Evolutionary conservation across 2,329 filamentous ascomycete species (phyloP).

Genomic region (Fusarium humuli): DNA sequence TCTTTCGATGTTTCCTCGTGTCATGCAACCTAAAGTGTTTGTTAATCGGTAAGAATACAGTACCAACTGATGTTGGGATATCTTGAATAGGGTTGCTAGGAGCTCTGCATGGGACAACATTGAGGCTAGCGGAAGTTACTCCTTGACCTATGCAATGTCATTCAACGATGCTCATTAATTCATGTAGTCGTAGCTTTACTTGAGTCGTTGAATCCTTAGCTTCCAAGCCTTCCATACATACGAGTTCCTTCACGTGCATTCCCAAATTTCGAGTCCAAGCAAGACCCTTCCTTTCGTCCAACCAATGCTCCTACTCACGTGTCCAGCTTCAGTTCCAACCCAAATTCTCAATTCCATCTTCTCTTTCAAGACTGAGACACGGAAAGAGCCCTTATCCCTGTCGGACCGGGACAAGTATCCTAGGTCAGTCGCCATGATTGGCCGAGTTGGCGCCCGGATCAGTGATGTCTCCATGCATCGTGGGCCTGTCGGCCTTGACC

Average conservation of each 20-base stretch:
- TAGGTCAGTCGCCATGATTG: constrained; percentile 47
- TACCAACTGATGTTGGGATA: background rate
- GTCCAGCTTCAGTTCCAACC: constrained; percentile 8
- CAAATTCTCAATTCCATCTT: constrained; percentile 16
- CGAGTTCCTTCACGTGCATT: background rate
- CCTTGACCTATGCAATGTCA: constrained; percentile 9
- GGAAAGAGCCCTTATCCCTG: constrained; percentile 37
- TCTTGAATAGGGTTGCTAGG: background rate
- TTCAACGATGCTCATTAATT: background rate
- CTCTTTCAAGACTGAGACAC: constrained; percentile 28
- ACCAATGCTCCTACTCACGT: background rate
- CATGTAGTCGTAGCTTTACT: background rate
- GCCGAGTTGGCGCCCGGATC: constrained; percentile 51
- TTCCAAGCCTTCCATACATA: background rate
- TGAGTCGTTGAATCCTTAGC: constrained; percentile 3
- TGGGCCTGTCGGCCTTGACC: constrained; percentile 40
- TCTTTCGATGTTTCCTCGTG: constrained; percentile 27
- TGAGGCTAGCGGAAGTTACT: background rate
- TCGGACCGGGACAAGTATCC: constrained; percentile 31
- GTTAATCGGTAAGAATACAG: background rate
- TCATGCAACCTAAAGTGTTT: constrained; percentile 10
- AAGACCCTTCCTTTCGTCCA: background rate
- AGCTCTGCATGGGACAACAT: background rate
- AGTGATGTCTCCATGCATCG: constrained; percentile 45
- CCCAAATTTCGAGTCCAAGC: background rate